Evolutionary conservation across 495 filamentous ascomycete species (phyloP).

Genomic region (Lophiostoma macrostomum): DNA sequence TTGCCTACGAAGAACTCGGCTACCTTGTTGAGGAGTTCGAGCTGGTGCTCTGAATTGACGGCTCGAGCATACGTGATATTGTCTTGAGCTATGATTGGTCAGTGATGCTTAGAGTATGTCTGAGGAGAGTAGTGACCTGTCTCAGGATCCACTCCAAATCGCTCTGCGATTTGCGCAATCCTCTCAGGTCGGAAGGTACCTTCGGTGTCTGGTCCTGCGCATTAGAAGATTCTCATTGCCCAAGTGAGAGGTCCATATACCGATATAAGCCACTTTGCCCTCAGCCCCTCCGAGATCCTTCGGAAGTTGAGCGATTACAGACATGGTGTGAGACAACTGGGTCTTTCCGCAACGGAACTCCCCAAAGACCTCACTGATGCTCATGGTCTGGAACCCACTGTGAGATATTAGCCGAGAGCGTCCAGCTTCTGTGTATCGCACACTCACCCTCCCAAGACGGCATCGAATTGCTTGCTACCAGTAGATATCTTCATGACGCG

Average conservation of each 20-base stretch:
- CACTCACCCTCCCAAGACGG: slow-evolving; percentile 63
- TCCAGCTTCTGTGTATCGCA: neutral
- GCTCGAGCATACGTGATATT: slow-evolving; percentile 73
- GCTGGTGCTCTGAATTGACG: slow-evolving; percentile 72
- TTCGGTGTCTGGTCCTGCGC: slow-evolving; percentile 58
- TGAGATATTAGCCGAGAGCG: slow-evolving; percentile 11
- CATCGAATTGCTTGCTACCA: slow-evolving; percentile 72
- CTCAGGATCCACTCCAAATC: slow-evolving; percentile 55
- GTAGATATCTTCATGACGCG: slow-evolving; percentile 67
- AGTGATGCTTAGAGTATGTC: neutral
- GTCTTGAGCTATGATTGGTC: slow-evolving; percentile 59
- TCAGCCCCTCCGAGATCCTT: slow-evolving; percentile 67
- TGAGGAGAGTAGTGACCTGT: slow-evolving; percentile 17
- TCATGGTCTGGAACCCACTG: slow-evolving; percentile 77
- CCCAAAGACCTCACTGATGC: slow-evolving; percentile 70
- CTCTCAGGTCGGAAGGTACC: slow-evolving; percentile 74
- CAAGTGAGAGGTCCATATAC: slow-evolving; percentile 33
- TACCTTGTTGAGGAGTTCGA: slow-evolving; percentile 66
- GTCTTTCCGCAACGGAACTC: slow-evolving; percentile 81
- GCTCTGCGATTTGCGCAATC: slow-evolving; percentile 69
- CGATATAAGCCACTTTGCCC: slow-evolving; percentile 77
- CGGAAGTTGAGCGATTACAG: slow-evolving; percentile 45
- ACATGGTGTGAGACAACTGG: slow-evolving; percentile 43
- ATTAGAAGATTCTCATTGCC: slow-evolving; percentile 3
- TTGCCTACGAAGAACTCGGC: slow-evolving; percentile 63